phyloP scores from a whole-genome alignment of 208 protist species.

The Kentomonas sorsogonicus region DNA sequence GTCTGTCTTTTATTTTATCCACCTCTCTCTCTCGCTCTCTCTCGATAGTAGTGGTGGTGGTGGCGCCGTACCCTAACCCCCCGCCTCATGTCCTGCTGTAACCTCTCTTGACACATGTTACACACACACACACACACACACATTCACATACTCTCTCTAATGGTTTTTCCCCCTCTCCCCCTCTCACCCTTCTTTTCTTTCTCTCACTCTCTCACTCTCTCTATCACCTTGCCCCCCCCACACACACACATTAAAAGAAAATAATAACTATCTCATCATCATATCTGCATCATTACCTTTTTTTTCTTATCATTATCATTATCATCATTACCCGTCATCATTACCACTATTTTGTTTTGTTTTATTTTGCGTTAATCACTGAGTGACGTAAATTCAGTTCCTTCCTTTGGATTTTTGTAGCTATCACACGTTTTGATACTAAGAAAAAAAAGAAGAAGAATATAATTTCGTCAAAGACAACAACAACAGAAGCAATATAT shows the following conservation, averaged over 20 bases:
- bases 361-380: not conserved
- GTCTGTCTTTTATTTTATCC: not conserved
- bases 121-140: not conserved
- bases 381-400: not conserved
- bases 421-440: not conserved
- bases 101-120: not conserved
- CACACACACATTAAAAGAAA: too few relatives aligned
- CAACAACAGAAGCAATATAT: not conserved
- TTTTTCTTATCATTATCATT: slow-evolving; percentile 1
- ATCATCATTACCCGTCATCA: not conserved
- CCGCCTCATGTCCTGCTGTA: too few relatives aligned
- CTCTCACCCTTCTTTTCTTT: slow-evolving; percentile 7
- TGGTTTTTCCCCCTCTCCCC: not conserved
- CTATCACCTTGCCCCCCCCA: not conserved
- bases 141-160: slow-evolving; percentile 3
- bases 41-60: not conserved
- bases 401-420: not conserved
- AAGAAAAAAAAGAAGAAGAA: slow-evolving; percentile 9
- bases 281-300: not conserved
- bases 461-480: not conserved
- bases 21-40: not conserved
- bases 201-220: not conserved
- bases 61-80: too few relatives aligned
- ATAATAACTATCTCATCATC: slow-evolving; percentile 4
- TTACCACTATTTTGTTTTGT: slow-evolving; percentile 1